phyloP scores from a whole-genome alignment of 805 yeast species.

The Metschnikowia lochheadii region DNA sequence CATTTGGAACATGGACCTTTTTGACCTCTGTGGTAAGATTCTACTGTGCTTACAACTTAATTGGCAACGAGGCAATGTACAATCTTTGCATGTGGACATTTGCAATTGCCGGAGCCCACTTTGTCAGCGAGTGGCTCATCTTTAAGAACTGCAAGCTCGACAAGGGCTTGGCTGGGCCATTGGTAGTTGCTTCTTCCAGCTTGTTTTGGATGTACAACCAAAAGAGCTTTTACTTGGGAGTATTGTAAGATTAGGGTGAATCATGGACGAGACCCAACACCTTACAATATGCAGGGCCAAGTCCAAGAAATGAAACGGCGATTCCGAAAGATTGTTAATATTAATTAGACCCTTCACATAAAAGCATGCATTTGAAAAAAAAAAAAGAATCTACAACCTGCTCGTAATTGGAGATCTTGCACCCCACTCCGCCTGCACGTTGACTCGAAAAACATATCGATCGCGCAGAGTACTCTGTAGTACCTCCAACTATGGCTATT shows the following conservation, averaged over 20 bases:
- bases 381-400: not conserved
- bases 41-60: conserved; percentile 74
- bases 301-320: not conserved
- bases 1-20: conserved; percentile 98
- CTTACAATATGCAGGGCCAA: not conserved
- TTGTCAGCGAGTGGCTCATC: conserved; percentile 74
- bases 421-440: not conserved
- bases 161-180: conserved; percentile 85
- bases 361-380: not conserved
- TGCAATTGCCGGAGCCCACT: conserved; percentile 79
- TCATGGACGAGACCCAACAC: not conserved
- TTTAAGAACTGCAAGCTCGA: conserved; percentile 80
- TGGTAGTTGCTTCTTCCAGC: conserved; percentile 66
- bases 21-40: conserved; percentile 79
- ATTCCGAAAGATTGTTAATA: not conserved
- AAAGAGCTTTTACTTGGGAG: conserved; percentile 53
- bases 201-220: conserved; percentile 77
- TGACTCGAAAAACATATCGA: not conserved
- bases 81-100: conserved; percentile 78
- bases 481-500: conserved; percentile 27
- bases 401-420: not conserved
- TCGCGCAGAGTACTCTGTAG: conserved; percentile 1
- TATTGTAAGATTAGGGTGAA: not conserved
- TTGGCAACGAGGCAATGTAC: conserved; percentile 65
- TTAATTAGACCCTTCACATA: not conserved